Evolutionary conservation across 805 yeast genomes (phyloP), one percentile per base, ranked within the genome.

Genomic region (Yamadazyma ubonensis): DNA sequence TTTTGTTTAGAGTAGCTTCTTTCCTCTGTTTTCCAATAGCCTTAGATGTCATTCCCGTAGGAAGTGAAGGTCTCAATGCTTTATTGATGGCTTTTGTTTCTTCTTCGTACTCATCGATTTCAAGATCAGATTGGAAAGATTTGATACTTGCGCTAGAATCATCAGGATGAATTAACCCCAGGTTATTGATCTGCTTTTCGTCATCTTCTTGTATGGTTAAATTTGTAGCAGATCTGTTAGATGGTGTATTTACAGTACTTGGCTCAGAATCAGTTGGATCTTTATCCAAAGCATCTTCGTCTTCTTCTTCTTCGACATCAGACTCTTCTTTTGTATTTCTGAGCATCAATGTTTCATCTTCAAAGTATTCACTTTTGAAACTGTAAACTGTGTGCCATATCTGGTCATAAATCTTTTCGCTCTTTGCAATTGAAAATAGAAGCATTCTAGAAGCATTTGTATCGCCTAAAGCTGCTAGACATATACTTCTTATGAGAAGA

Each of bases 41-140:
- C 36, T 67, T 74, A 12, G 54, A 50, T 0, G 86, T 76, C 86
- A 81, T 79, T 3, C 87, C 86, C 1, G 69, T 57, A 4, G 83
- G 83, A 9, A 69, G 71, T 18, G 56, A 64, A 5, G 85, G 79
- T 39, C 76, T 57, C 36, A 77, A 55, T 4, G 70, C 65, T 25
- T 53, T 59, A 26, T 67, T 71, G 26, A 66, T 62, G n/a, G 54
- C 66, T 18, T 54, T 51, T 8, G 27, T 12, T 21, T 46, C 48
- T 6, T 29, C 36, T 33, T 43, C 41, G 10, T 19, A 34, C 5
- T 37, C 39, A 37, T 34, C 38, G 7, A 17, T 5, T 3, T 36
- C 34, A n/a, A 20, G 12, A 7, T 31, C 38, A 6, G 44, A 28
- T 10, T 23, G 33, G 11, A 25, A 8, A 2, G 38, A 14, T n/a